Percentiles rank a stretch among this genome's conserved stretches.
Conservation (phyloP, 305 asterid genomes). For the Coffea humblotiana region DNA sequence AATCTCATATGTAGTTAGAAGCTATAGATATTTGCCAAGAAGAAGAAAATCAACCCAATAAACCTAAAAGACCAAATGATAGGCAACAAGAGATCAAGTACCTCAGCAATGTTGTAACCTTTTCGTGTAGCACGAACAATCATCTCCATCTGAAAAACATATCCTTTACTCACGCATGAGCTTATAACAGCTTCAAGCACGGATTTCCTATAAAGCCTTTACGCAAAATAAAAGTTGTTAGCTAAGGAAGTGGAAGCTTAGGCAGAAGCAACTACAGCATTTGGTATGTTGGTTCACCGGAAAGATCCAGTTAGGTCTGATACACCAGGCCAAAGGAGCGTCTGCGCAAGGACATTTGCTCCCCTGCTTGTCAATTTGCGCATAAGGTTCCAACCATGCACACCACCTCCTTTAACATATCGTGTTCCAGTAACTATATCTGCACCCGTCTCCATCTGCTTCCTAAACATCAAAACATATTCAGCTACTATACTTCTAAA, state of each 20-base stretch:
- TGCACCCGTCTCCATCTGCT: conserved; percentile 90
- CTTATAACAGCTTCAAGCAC: conserved; percentile 89
- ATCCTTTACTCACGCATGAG: conserved; percentile 93
- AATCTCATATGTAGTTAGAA: background rate
- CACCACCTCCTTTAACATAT: conserved; percentile 92
- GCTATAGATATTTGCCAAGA: background rate
- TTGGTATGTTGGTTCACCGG: conserved; percentile 50
- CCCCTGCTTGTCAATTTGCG: conserved; percentile 97
- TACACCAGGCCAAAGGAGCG: conserved; percentile 98
- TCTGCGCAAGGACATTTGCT: conserved; percentile 96
- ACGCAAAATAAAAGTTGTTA: conserved; percentile 18
- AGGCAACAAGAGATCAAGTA: conserved; percentile 30
- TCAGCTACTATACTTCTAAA: conserved; percentile 12
- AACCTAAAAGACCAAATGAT: background rate
- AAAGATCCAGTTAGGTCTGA: conserved; percentile 98
- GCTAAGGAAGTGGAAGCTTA: conserved; percentile 9
- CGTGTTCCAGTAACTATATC: conserved; percentile 96
- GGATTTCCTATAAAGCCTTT: conserved; percentile 79
- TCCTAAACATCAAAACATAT: conserved; percentile 43
- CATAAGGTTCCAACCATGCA: conserved; percentile 96
- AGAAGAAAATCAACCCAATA: background rate
- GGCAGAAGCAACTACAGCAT: background rate
- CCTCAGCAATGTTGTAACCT: conserved; percentile 90
- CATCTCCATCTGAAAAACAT: conserved; percentile 99
- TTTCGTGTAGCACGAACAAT: conserved; percentile 93